Evolutionary conservation across 441 rosid species (phyloP).

Genomic region (Gossypium aridum): DNA sequence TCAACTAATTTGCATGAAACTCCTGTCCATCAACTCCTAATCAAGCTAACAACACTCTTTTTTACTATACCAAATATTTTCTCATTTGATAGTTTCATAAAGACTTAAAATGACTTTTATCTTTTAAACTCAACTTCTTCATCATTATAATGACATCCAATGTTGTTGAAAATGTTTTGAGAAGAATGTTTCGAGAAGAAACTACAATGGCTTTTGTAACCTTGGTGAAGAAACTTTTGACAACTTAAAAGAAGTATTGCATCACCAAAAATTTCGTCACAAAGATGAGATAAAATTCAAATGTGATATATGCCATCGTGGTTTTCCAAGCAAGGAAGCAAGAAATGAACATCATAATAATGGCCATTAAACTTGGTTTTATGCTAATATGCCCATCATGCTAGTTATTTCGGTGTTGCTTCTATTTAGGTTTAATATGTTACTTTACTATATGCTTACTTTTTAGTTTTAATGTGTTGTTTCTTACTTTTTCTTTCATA

Average conservation of each 20-base stretch:
- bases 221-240: not conserved
- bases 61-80: no score
- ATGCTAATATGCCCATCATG: not conserved
- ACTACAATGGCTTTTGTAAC: not conserved
- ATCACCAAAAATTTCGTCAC: not conserved
- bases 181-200: not conserved
- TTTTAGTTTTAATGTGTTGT: not conserved
- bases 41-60: no score
- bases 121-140: not conserved
- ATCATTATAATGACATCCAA: not conserved
- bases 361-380: not conserved
- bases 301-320: not conserved
- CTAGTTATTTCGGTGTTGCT: not conserved
- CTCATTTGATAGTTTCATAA: no score
- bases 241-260: not conserved
- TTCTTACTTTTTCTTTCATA: not conserved
- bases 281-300: not conserved
- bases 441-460: not conserved
- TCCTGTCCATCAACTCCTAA: no score
- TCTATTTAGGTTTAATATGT: not conserved
- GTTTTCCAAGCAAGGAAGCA: not conserved
- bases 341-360: not conserved
- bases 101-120: no score
- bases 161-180: not conserved
- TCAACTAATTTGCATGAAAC: no score